These are phyloP conservation scores for Nemania diffusa DNA, from an alignment of 2,329 filamentous ascomycete species.

Conservation along the genomic window DNA sequence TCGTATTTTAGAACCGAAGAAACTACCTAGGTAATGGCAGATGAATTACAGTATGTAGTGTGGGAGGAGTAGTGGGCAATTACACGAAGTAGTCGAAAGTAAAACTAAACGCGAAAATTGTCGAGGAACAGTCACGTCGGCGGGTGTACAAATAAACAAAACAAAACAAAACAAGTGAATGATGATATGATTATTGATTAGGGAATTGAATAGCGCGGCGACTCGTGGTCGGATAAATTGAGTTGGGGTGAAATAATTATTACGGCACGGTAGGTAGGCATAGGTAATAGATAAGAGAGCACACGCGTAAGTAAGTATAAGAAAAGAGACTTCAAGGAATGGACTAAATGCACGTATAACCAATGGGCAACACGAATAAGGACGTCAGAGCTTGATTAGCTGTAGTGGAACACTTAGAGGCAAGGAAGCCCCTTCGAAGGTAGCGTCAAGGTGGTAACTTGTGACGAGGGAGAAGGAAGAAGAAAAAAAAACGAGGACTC, in stretches of 20 bases:
- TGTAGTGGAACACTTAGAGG: slow-evolving; percentile 4
- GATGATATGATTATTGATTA: slow-evolving; percentile 17
- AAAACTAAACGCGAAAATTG: neutral
- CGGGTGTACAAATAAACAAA: neutral
- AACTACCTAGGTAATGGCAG: slow-evolving; percentile 7
- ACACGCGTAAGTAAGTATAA: neutral
- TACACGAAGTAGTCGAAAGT: neutral
- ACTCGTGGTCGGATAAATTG: neutral
- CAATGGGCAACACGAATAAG: slow-evolving; percentile 11
- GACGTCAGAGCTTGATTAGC: slow-evolving; percentile 17
- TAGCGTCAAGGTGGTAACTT: neutral
- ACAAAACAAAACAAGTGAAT: neutral
- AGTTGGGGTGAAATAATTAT: neutral
- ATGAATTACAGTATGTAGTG: neutral
- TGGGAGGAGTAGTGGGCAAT: neutral
- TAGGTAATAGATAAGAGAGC: neutral
- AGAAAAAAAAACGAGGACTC: neutral
- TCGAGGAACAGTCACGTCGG: neutral
- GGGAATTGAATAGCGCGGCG: neutral
- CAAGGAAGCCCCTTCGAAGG: slow-evolving; percentile 18
- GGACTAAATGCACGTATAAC: neutral
- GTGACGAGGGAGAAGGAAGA: slow-evolving; percentile 5
- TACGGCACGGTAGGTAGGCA: neutral
- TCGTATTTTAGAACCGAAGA: neutral
- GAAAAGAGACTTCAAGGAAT: slow-evolving; percentile 17